Evolutionary conservation across 306 rosid species (phyloP), one percentile per base, ranked within the genome.

Genomic region (Fragaria vesca): DNA sequence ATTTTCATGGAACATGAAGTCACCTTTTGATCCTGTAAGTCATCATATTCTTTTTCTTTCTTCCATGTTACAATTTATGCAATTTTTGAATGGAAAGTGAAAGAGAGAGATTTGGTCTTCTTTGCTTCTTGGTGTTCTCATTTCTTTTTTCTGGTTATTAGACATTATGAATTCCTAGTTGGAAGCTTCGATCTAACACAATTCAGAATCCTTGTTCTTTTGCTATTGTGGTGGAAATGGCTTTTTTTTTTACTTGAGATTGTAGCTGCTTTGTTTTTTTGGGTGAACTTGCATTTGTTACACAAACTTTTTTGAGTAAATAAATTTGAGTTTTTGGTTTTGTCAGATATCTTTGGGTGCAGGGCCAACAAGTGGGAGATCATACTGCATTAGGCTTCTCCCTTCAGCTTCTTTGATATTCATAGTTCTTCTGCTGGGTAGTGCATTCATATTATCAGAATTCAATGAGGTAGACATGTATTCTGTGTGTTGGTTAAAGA

Each of bases 391-490:
- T 79, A 78, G 72, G 78, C 4, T 91, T 55, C 52, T 92, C 47
- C 92, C 96, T 24, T 86, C 83, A 72, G 83, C 86, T 45, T 76
- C 75, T 69, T 85, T 95, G 76, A 71, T 89, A 21, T 85, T 65
- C 75, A 62, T 89, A 50, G 55, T 74, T 24, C 36, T 86, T 52
- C 73, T 92, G 60, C 46, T 92, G 76, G 74, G 82, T 21, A 81
- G 26, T 81, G 81, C 85, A 65, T 38, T 66, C 57, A 45, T 79
- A 66, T 68, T 87, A 26, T 81, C 91, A 54, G 60, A 76, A 52
- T 79, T 80, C 84, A 89, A 76, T 66, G 87, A 91, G 91, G 98
- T 91, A 83, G 68, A 17, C 26, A 52, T 52, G 60, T 32, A 16
- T 32, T 21, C 6, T 63, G 2, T 15, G 20, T 51, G 18, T 20